Base-by-base conservation (phyloP, 257 asterid genomes). In the Plectranthus barbatus region DNA sequence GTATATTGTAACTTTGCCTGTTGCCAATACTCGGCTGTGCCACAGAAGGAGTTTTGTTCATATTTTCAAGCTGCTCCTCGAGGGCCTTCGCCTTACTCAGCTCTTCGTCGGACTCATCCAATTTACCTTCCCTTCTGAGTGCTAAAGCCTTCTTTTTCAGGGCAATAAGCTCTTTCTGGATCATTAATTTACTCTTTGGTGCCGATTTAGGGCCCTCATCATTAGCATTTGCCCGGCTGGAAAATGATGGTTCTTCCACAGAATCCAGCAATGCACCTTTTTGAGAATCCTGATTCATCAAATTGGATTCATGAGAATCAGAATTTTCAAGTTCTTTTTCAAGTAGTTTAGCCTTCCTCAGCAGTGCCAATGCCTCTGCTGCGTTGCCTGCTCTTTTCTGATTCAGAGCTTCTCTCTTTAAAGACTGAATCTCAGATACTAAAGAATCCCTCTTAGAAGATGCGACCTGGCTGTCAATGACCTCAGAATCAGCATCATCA, bases 101-200 rank as follows among this genome's bases (percentile, higher is more conserved):
- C 77, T 85, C 95, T 77, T 83, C 88, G 61, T 86, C 96, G 11
- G 96, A 87, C 77, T 93, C 96, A 15, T 79, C 88, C 19, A 85
- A 12, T 74, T 67, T 85, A 34, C 99, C 99, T 70, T 87, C 94
- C 73, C 97, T 80, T 79, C 85, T 79, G 60, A 93, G 82, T 42
- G 90, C 64, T 58, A 87, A 81, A 62, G 88, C 96, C 64, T 77
- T 82, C 95, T 85, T 93, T 79, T 93, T 93, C 73, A 93, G 58
- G 61, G 76, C 80, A 65, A 93, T 81, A 62, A 93, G 97, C 71
- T 93, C 99, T 75, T 69, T 87, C 73, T 93, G 99, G 60, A 93
- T 81, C 73, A 66, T 26, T 40, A 77, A 60, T 75, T 81, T 93
- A 84, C 86, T 85, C 83, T 83, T 92, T 19, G 94, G 75, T 49